Conservation (phyloP, 768 basidiomycete species). For the Floccularia luteovirens region DNA sequence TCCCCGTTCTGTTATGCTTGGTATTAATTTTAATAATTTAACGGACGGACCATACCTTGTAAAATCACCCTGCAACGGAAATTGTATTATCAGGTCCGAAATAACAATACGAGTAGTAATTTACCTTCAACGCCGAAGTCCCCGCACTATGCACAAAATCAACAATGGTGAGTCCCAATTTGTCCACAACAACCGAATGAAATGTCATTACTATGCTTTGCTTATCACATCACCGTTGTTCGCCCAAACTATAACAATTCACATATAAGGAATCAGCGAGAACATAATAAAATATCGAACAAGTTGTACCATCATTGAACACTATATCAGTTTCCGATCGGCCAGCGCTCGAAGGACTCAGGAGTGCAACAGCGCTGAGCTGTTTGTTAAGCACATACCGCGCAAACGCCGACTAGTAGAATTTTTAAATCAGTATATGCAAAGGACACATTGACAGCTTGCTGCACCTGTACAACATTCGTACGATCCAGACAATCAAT, state of each 20-base stretch:
- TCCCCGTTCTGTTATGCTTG: constrained; percentile 66
- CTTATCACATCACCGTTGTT: constrained; percentile 97
- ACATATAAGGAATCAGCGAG: neutral
- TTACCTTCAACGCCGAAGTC: constrained; percentile 89
- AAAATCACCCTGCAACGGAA: constrained; percentile 62
- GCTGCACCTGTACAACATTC: constrained; percentile 80
- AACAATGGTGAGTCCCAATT: constrained; percentile 4
- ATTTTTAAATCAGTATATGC: constrained; percentile 1
- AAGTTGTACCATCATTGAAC: constrained; percentile 66
- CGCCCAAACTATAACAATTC: constrained; percentile 69
- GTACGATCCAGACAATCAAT: constrained; percentile 95
- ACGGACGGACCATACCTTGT: constrained; percentile 50
- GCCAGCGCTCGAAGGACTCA: constrained; percentile 42
- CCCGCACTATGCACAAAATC: too few species aligned
- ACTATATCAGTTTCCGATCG: constrained; percentile 59
- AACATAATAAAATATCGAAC: neutral
- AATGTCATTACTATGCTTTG: constrained; percentile 54
- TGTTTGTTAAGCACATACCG: constrained; percentile 74
- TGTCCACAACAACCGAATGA: neutral
- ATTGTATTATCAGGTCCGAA: neutral
- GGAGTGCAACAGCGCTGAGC: constrained; percentile 64
- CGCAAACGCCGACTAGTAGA: constrained; percentile 78
- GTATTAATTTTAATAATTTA: neutral
- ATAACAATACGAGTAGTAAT: constrained; percentile 4
- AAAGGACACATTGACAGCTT: neutral